Base-by-base conservation (phyloP, 495 filamentous ascomycete species). In the Zalerion maritima region DNA sequence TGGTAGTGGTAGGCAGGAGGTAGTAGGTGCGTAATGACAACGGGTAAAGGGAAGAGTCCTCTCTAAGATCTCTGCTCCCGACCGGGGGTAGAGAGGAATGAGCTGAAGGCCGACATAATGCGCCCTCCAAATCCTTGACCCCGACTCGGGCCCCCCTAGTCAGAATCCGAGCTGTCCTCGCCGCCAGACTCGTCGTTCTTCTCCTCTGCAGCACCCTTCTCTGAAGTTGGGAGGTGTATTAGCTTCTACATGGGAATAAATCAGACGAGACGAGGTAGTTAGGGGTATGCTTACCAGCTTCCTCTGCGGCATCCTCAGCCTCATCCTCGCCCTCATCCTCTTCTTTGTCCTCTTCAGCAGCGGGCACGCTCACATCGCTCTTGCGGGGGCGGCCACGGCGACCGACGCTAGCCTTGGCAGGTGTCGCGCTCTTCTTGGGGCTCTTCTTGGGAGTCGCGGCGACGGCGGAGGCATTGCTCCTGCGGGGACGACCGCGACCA, bases 401-500 rank as follows among this genome's bases (percentile, higher is more conserved):
- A 23, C 28, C 14, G 29, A n/a, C n/a, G n/a, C n/a, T 14, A 9
- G 38, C 31, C 36, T 38, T 36, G 24, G 43, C 31, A 19, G 38
- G 23, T 12, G 30, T 28, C 15, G 32, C 36, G 14, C 18, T 28
- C 14, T 25, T 21, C 34, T 41, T 46, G 15, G 46, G 35, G 18
- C 38, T 42, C 8, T 45, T 37, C 42, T 47, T 51, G 25, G 12
- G 36, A 11, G 23, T 34, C 8, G 24, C 26, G 2, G 24, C 35
- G 18, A 24, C 37, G 3, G 30, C 36, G 9, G 37, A 25, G 13
- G 34, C 27, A 5, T 21, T 35, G 5, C 40, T 35, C 38, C 50
- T 55, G 38, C 43, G 32, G 14, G 56, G 56, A 6, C 56, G 46
- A 15, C 56, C 56, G 4, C 56, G 54, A 9, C 43, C 36, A 5